Percentiles rank a stretch among this genome's conserved stretches.
phyloP scores from a whole-genome alignment of 306 rosid genomes.

The Lotus japonicus region DNA sequence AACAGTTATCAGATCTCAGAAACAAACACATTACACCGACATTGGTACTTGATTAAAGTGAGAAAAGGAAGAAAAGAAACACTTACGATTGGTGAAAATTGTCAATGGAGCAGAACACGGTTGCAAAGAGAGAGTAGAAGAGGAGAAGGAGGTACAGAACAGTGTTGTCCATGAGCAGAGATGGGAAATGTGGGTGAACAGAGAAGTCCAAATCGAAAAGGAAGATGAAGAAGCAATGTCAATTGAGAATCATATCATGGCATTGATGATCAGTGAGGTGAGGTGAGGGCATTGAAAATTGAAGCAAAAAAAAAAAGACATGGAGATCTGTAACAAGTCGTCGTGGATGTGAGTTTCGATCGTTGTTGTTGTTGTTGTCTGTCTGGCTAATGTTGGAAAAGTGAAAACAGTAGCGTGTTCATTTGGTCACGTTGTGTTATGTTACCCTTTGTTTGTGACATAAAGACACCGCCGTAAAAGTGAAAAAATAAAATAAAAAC shows the following conservation, averaged over 20 bases:
- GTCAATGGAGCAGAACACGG: conserved; percentile 35
- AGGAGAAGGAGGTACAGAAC: conserved; percentile 19
- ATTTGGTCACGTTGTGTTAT: no score
- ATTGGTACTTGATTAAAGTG: no score
- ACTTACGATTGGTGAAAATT: conserved; percentile 64
- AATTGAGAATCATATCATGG: background rate
- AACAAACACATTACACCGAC: background rate
- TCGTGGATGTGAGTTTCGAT: no score
- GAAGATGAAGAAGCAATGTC: background rate
- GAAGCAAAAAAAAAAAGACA: no score
- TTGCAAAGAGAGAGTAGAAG: conserved; percentile 35
- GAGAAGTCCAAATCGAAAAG: background rate
- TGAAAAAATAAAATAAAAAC: no score
- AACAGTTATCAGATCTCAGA: conserved; percentile 13
- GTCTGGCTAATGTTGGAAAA: no score
- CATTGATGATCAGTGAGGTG: background rate
- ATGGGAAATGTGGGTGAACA: conserved; percentile 23
- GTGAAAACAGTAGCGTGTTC: no score
- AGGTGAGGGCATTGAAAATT: no score
- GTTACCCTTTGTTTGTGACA: no score
- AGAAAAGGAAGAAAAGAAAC: background rate
- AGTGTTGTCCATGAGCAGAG: conserved; percentile 37
- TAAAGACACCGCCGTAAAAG: no score
- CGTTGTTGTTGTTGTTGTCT: no score
- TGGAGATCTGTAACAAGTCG: no score